Evolutionary conservation across 1,284 basidiomycete species (phyloP).

Genomic region (Erythrobasidium hasegawianum): DNA sequence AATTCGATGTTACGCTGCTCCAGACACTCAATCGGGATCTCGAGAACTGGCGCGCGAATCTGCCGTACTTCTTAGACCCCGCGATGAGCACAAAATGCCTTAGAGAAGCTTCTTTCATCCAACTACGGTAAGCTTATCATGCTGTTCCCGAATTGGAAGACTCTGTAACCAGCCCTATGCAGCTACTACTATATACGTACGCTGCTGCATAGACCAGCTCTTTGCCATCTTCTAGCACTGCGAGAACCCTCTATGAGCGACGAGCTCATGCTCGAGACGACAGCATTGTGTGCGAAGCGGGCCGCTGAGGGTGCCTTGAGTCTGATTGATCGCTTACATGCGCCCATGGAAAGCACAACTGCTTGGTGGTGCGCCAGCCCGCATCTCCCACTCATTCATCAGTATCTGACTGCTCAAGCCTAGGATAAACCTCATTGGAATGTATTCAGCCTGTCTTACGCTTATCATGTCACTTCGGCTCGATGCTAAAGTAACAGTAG

Average conservation of each 20-base stretch:
- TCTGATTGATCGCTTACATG: background rate
- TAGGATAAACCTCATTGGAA: background rate
- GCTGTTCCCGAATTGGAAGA: too few species aligned
- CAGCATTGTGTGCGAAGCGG: background rate
- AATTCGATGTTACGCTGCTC: background rate
- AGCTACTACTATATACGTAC: background rate
- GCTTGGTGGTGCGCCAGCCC: constrained; percentile 8
- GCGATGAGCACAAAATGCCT: background rate
- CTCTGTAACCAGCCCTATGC: background rate
- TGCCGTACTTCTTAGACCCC: background rate
- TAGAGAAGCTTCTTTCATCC: background rate
- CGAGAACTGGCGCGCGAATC: background rate
- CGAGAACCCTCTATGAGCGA: background rate
- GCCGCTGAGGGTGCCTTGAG: background rate
- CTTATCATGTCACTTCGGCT: background rate
- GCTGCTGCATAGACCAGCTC: background rate
- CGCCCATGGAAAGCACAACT: background rate
- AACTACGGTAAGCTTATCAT: background rate
- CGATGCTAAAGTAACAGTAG: background rate
- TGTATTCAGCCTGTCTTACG: background rate
- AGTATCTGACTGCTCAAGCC: background rate
- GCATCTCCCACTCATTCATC: too few species aligned
- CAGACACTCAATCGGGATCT: background rate
- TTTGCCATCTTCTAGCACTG: background rate
- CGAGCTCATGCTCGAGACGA: background rate